Percentiles rank a stretch among this genome's conserved stretches.
Evolutionary conservation across 2,329 filamentous ascomycete genomes (phyloP).

Genomic region (Phoma herbarum): DNA sequence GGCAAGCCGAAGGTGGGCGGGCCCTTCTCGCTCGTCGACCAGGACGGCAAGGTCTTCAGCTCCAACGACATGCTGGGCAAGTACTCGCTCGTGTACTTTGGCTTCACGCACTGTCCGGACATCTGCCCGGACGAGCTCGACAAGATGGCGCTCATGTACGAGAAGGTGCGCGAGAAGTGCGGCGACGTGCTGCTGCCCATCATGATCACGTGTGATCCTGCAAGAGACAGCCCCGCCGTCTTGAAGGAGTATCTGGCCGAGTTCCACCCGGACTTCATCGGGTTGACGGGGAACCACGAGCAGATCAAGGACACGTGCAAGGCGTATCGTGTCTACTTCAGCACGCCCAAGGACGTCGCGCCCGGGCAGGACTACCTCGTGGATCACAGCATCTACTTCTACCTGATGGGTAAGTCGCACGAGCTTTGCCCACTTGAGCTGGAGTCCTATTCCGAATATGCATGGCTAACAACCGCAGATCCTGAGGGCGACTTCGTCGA

Average conservation of each 20-base stretch:
- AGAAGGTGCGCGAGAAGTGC: conserved; percentile 64
- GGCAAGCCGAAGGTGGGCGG: conserved; percentile 94
- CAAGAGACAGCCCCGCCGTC: conserved; percentile 84
- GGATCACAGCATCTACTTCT: conserved; percentile 99
- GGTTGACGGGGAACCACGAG: conserved; percentile 91
- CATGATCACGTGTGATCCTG: conserved; percentile 96
- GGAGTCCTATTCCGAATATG: no score
- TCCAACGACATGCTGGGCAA: conserved; percentile 85
- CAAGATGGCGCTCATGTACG: conserved; percentile 98
- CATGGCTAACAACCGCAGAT: conserved; percentile 64
- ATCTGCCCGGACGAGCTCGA: conserved; percentile 99
- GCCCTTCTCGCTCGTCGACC: conserved; percentile 80
- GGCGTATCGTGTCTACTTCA: conserved; percentile 96
- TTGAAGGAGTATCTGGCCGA: conserved; percentile 86
- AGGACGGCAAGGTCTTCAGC: conserved; percentile 80
- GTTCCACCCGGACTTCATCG: conserved; percentile 87
- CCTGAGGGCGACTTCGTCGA: conserved; percentile 98
- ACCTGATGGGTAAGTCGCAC: conserved; percentile 79
- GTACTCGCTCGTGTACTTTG: conserved; percentile 92
- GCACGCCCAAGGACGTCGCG: conserved; percentile 86
- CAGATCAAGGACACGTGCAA: conserved; percentile 95
- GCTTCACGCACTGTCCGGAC: conserved; percentile 97
- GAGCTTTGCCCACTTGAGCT: no score
- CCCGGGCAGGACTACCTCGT: conserved; percentile 96
- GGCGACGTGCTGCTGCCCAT: conserved; percentile 73